phyloP scores from a whole-genome alignment of 805 yeast species.

The Wickerhamiella siamensis region DNA sequence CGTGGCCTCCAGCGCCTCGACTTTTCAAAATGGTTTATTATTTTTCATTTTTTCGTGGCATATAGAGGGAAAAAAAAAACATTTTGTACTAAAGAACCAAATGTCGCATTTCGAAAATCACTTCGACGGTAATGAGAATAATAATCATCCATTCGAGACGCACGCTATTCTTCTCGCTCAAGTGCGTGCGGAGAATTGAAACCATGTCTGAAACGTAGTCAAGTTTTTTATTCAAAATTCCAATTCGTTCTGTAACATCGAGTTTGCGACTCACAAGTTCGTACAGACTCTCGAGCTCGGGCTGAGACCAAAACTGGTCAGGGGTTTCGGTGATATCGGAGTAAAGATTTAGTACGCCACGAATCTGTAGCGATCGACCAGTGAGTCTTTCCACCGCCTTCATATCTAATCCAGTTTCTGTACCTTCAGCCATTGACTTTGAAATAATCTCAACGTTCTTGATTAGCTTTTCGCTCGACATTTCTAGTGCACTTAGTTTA shows the following conservation, averaged over 20 bases:
- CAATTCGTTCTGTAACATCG: conserved; percentile 65
- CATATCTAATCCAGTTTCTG: conserved; percentile 31
- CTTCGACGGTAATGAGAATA: conserved; percentile 69
- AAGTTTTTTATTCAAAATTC: conserved; percentile 66
- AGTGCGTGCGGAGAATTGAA: conserved; percentile 55
- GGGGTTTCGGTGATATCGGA: conserved; percentile 87
- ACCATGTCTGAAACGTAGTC: conserved; percentile 88
- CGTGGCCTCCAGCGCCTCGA: no score
- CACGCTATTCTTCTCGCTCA: conserved; percentile 63
- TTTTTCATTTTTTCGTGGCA: no score
- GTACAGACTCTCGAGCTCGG: conserved; percentile 65
- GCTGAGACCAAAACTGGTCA: conserved; percentile 87
- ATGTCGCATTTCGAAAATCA: conserved; percentile 64
- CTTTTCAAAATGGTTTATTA: no score
- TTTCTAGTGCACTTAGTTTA: conserved; percentile 65
- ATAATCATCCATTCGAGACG: conserved; percentile 83
- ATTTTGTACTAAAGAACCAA: no score
- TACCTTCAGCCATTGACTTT: conserved; percentile 50
- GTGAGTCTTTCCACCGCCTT: conserved; percentile 50
- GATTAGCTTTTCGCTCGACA: conserved; percentile 55
- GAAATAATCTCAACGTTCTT: conserved; percentile 47
- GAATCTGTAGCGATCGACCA: conserved; percentile 56
- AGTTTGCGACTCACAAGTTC: conserved; percentile 52
- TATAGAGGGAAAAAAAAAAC: no score
- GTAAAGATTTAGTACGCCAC: conserved; percentile 75